Base-by-base conservation (phyloP, 768 basidiomycete genomes). In the Lyophyllum semitale region DNA sequence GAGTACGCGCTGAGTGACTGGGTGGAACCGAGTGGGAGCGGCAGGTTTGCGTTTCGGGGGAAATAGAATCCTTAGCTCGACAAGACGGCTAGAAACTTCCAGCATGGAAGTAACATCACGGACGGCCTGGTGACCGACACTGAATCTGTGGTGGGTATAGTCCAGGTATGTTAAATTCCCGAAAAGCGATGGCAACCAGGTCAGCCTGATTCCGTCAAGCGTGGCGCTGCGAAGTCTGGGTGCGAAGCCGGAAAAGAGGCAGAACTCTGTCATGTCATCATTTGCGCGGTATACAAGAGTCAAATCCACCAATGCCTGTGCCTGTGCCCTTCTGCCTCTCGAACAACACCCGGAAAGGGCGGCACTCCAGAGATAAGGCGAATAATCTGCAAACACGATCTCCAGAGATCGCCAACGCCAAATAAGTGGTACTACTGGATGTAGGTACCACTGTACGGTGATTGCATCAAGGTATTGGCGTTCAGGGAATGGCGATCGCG, bases 71-170 rank as follows among this genome's bases (percentile, higher is more conserved):
- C 72, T 77, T 49, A 91, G 76, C 49, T 85, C 81, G 48, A 71
- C 72, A 12, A 91, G 70, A 38, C 69, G 72, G 23, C 70, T 66
- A 38, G 83, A 88, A 18, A 87, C 73, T 54, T 74, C 69, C 25
- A 91, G 72, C 68, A 88, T 82, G 25, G 74, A 72, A 37, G 86
- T 62, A 43, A 89, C 72, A 62, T 90, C 88, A 26, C 75, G 63
- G 8, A 84, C 76, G 2, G 85, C 83, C 51, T 80, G 76, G 55
- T 78, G 71, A 4, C 83, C 87, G 18, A 66, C 69, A 35, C 79
- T 87, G 68, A 88, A 87, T 20, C 84, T 83, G 55, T 89, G 88
- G 60, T 90, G 88, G 1, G 84, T 84, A 60, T 89, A 90, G 67
- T 89, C 84, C 40, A 91, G 75, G 62, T 73, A 81, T 6, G 78